Evolutionary conservation across 2,329 filamentous ascomycete genomes (phyloP), one percentile per base, ranked within the genome.

Genomic region (Neophaeococcomyces aloes): DNA sequence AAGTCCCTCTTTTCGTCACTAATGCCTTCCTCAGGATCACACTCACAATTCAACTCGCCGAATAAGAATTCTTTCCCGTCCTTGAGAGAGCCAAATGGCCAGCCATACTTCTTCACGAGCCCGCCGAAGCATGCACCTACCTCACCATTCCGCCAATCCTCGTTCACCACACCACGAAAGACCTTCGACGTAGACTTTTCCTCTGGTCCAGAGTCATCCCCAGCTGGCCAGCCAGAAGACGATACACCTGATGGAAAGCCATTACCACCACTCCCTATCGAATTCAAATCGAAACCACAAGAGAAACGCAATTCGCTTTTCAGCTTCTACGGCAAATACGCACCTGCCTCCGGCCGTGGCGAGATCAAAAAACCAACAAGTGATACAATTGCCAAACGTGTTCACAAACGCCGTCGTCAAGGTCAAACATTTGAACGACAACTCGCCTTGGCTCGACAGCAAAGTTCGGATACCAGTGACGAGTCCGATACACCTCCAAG

Each of bases 281-380:
- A 40, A 17, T 45, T 44, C 45, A 47, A 46, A 39, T 21, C 44
- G 34, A 47, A 52, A 48, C 57, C 57, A n/a, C n/a, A n/a, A n/a
- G n/a, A n/a, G 19, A 63, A 64, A 47, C 57, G 62, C 18, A 66
- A 62, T 46, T 66, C 61, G 13, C 49, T 65, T 7, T 65, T 63
- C 44, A 61, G 60, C 36, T 57, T 68, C 41, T 68, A 65, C 37
- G 63, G 63, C 19, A 62, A 61, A 35, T 68, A 65, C 42, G 62
- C 61, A n/a, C 61, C 65, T 1, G 68, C 65, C 39, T 64, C 82
- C 0, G 82, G 82, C 1, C 73, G 76, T 51, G 82, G 81, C 34
- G 80, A 84, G 53, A 75, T 85, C 39, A 68, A 74, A 29, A 62
- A 68, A 46, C 62, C 59, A 3, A 66, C 67, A 43, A 65, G 64